Percentiles rank a stretch among this genome's conserved stretches.
phyloP scores from a whole-genome alignment of 2,329 filamentous ascomycete species.

The Dactylellina parvicollis region DNA sequence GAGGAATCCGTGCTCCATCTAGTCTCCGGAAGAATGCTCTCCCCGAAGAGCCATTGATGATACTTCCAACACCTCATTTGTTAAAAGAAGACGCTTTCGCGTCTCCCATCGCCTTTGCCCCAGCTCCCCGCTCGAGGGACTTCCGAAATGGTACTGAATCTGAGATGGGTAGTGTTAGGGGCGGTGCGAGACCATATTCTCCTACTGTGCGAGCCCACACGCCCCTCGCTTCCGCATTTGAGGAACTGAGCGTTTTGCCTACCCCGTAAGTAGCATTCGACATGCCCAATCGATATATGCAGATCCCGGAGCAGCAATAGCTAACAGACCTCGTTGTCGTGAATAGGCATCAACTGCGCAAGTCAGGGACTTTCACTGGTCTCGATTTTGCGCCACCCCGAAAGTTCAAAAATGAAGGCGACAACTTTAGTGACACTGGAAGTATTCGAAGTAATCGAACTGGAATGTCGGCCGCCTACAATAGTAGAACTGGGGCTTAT shows the following conservation, averaged over 20 bases:
- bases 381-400: constrained; percentile 84
- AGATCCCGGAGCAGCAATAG: neutral
- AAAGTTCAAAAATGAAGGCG: constrained; percentile 72
- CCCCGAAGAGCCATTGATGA: constrained; percentile 76
- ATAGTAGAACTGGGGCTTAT: constrained; percentile 83
- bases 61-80: constrained; percentile 85
- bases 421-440: constrained; percentile 72
- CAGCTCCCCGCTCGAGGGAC: constrained; percentile 74
- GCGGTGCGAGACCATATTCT: constrained; percentile 74
- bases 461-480: constrained; percentile 76
- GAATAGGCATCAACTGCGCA: constrained; percentile 74
- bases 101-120: constrained; percentile 84
- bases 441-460: constrained; percentile 78
- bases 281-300: too few relatives aligned
- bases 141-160: constrained; percentile 73
- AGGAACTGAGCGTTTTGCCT: constrained; percentile 84
- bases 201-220: constrained; percentile 77
- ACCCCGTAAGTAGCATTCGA: constrained; percentile 77
- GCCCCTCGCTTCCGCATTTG: constrained; percentile 84
- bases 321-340: constrained; percentile 57
- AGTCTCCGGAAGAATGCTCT: constrained; percentile 68
- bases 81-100: constrained; percentile 83
- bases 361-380: constrained; percentile 79
- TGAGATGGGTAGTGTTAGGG: constrained; percentile 67
- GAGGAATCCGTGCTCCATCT: constrained; percentile 60